phyloP scores from a whole-genome alignment of 441 rosid genomes.

The Pelargonium myrrhifolium region DNA sequence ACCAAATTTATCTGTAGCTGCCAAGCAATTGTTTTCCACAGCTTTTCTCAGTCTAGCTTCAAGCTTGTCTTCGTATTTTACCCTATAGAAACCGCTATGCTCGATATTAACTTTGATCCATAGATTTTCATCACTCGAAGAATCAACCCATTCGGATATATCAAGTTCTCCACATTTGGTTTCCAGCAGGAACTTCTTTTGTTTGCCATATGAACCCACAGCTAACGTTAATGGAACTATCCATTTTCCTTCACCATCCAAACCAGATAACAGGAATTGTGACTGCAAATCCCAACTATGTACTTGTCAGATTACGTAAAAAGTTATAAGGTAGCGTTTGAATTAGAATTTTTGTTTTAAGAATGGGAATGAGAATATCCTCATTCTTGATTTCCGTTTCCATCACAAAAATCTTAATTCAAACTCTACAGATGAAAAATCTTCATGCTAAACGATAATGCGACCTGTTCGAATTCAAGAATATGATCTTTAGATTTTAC shows the following conservation, averaged over 20 bases:
- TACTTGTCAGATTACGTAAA: constrained; percentile 15
- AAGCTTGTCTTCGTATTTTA: constrained; percentile 30
- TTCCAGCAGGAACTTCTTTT: constrained; percentile 28
- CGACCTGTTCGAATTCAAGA: constrained; percentile 36
- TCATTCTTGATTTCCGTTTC: too few relatives aligned
- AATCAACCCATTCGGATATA: constrained; percentile 22
- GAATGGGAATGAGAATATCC: too few relatives aligned
- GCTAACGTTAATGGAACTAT: constrained; percentile 32
- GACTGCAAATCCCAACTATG: constrained; percentile 18
- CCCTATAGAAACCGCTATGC: constrained; percentile 37
- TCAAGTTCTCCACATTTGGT: constrained; percentile 25
- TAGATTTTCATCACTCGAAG: constrained; percentile 12
- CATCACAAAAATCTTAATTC: neutral
- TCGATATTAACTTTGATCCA: constrained; percentile 35
- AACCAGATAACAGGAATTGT: constrained; percentile 26
- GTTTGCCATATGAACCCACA: constrained; percentile 22
- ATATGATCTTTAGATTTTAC: constrained; percentile 21
- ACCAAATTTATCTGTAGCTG: constrained; percentile 32
- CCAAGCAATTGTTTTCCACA: constrained; percentile 22
- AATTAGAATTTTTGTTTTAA: too few relatives aligned
- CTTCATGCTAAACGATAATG: neutral
- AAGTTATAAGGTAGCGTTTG: too few relatives aligned
- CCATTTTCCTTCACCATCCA: constrained; percentile 31
- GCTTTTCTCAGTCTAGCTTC: constrained; percentile 29
- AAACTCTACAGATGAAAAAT: too few relatives aligned